phyloP scores from a whole-genome alignment of 2,329 filamentous ascomycete species.

The Aspergillus piperis region DNA sequence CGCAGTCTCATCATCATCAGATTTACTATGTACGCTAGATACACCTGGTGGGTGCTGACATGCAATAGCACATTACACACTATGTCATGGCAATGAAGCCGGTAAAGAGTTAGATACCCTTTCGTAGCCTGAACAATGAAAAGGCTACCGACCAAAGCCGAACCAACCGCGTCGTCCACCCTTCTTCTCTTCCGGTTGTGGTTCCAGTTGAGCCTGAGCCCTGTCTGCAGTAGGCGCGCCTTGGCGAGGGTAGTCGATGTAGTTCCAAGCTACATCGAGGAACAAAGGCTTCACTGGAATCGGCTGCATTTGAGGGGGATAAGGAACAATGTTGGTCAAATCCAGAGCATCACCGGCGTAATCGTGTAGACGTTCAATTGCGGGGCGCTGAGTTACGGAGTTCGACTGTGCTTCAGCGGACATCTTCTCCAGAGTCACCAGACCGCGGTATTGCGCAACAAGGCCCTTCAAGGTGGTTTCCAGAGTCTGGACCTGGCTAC shows the following conservation, averaged over 20 bases:
- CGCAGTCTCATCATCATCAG: conserved; percentile 4
- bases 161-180: conserved; percentile 75
- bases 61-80: not conserved
- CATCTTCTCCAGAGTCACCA: conserved; percentile 78
- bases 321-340: conserved; percentile 77
- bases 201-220: conserved; percentile 27
- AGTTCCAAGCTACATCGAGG: conserved; percentile 96
- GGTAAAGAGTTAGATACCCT: not conserved
- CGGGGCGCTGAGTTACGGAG: conserved; percentile 53
- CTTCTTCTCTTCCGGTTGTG: conserved; percentile 45
- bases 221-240: conserved; percentile 30
- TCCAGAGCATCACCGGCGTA: conserved; percentile 73
- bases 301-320: conserved; percentile 78
- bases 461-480: conserved; percentile 66
- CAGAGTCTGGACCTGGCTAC: conserved; percentile 60
- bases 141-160: conserved; percentile 58
- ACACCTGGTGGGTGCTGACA: not conserved
- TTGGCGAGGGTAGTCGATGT: conserved; percentile 83
- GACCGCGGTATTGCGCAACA: conserved; percentile 76
- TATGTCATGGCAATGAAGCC: not conserved
- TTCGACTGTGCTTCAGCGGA: conserved; percentile 50
- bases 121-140: not conserved
- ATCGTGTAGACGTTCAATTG: conserved; percentile 73
- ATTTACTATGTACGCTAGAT: conserved; percentile 1
- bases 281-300: conserved; percentile 94